Evolutionary conservation across 805 yeast genomes (phyloP).

Genomic region (Cyberlindnera petersonii): DNA sequence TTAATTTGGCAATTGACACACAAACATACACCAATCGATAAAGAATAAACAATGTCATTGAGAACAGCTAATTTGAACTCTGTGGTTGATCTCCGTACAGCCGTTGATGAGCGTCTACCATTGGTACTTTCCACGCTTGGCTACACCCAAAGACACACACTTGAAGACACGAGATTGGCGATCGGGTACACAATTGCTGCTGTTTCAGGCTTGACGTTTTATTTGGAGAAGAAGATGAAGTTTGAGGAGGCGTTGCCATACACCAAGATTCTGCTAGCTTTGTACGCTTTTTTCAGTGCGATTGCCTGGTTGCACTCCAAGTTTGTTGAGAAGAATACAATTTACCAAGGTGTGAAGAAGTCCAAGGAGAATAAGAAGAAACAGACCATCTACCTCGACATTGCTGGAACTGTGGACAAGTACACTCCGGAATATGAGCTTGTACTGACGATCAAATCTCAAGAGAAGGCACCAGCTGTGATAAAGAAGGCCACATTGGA

Average conservation of each 20-base stretch:
- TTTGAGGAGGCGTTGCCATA: constrained; percentile 40
- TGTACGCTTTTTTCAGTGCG: constrained; percentile 39
- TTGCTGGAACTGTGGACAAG: constrained; percentile 34
- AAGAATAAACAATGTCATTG: constrained; percentile 28
- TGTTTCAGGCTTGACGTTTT: constrained; percentile 46
- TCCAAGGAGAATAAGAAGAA: constrained; percentile 18
- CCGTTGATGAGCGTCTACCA: constrained; percentile 17
- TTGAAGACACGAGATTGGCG: constrained; percentile 45
- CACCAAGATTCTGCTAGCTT: constrained; percentile 37
- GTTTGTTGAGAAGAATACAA: constrained; percentile 38
- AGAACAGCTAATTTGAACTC: constrained; percentile 39
- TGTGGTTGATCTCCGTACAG: constrained; percentile 9
- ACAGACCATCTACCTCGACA: constrained; percentile 25
- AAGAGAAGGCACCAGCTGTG: constrained; percentile 8
- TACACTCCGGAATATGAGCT: constrained; percentile 44
- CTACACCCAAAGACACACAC: constrained; percentile 37
- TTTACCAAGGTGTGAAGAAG: constrained; percentile 39
- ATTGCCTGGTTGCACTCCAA: constrained; percentile 36
- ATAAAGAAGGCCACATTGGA: constrained; percentile 23
- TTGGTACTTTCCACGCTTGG: constrained; percentile 30
- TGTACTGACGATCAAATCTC: constrained; percentile 29
- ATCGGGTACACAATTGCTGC: constrained; percentile 48
- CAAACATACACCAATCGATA: background rate
- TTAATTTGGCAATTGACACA: too few relatives aligned
- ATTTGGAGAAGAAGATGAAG: constrained; percentile 44